Evolutionary conservation across 2,329 filamentous ascomycete species (phyloP).

Genomic region (Aspergillus pseudonomiae): DNA sequence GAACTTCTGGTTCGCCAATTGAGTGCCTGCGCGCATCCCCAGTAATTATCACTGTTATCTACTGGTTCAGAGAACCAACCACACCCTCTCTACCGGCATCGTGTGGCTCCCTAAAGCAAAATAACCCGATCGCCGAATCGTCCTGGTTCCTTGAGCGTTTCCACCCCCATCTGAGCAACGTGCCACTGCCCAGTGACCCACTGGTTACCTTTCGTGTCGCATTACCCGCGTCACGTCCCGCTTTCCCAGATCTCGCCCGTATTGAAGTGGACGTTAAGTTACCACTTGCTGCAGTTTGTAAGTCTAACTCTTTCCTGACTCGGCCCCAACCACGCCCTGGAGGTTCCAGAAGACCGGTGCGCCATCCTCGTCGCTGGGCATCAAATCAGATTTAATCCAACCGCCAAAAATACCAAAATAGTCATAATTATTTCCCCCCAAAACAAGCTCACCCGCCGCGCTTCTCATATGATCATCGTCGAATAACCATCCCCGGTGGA

Average conservation of each 20-base stretch:
- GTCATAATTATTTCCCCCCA: not conserved
- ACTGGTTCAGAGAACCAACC: conserved; percentile 19
- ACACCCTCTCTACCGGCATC: conserved; percentile 16
- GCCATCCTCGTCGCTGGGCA: conserved; percentile 12
- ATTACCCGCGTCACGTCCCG: conserved; percentile 28
- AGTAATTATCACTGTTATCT: conserved; percentile 27
- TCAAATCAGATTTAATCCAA: conserved; percentile 17
- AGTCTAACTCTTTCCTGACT: conserved; percentile 10
- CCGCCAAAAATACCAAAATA: conserved; percentile 4
- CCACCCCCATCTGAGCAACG: conserved; percentile 29
- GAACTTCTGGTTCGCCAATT: conserved; percentile 45
- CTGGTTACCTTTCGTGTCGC: conserved; percentile 34
- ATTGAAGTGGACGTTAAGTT: conserved; percentile 32
- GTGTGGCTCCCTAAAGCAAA: conserved; percentile 16
- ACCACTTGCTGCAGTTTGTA: conserved; percentile 22
- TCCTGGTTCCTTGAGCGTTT: conserved; percentile 16
- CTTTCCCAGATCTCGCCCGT: conserved; percentile 20
- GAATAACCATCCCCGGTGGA: conserved; percentile 28
- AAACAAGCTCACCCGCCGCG: conserved; percentile 20
- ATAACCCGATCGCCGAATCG: conserved; percentile 20
- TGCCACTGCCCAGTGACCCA: conserved; percentile 35
- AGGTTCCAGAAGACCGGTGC: conserved; percentile 15
- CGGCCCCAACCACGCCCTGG: conserved; percentile 10
- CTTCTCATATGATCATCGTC: conserved; percentile 17
- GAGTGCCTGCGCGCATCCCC: conserved; percentile 32